Evolutionary conservation across 2,329 filamentous ascomycete genomes (phyloP), one percentile per base, ranked within the genome.

Genomic region (Plectosphaerella cucumerina): DNA sequence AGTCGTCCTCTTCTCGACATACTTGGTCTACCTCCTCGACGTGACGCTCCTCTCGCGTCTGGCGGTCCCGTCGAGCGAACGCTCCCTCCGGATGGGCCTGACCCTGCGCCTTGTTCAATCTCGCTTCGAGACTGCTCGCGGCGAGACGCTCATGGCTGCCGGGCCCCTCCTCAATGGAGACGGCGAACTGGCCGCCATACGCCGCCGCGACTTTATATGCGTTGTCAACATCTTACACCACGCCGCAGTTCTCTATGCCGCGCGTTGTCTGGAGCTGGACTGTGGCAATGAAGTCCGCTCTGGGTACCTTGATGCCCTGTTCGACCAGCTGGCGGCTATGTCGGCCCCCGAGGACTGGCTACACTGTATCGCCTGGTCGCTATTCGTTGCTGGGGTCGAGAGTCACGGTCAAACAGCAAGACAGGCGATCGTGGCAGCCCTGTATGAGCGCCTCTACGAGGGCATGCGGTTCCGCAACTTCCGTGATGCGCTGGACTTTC

Each of bases 281-380:
- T 3, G 55, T 57, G 3, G 48, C 54, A 26, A 47, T 8, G 26
- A 31, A 10, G 26, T 11, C 9, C 26, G 26, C 26, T 8, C 26
- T 31, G 26, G 26, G 12, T 11, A 31, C 26, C 26, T 31, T 8
- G 26, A 31, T 11, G 9, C 26, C 4, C 26, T 31, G 26, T 31
- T 41, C 5, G 58, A 58, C 23, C 50, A 62, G 17, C 61, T 62
- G 26, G 59, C 58, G 22, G 56, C 57, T 39, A 54, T 63, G 6
- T 44, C 48, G 0, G 49, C 54, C 9, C 52, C 63, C 14, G 59
- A 61, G 31, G 56, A 61, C 5, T 42, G 53, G 6, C 52, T 61
- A 3, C 63, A 65, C 22, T 65, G 64, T 42, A 52, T 65, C n/a
- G 58, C 61, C 1, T 65, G 63, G 63, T 60, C 63, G 2, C 52